Conservation (phyloP, 2,329 filamentous ascomycete species). For the Colletotrichum paranaense region DNA sequence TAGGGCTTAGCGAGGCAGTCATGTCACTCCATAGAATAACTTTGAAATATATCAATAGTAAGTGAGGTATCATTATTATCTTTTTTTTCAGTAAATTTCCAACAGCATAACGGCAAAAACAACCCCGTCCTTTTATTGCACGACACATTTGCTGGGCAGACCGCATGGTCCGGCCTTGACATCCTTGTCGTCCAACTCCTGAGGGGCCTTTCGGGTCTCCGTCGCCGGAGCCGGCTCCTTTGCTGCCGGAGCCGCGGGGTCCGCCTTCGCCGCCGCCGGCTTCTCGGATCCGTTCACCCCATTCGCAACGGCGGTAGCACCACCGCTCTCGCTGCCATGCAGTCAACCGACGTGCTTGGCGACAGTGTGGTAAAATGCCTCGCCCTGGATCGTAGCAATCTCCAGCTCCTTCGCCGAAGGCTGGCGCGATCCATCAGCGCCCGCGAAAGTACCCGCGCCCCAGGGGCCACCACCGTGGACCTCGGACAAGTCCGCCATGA, state of each 20-base stretch:
- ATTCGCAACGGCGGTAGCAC: constrained; percentile 39
- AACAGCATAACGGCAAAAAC: not conserved
- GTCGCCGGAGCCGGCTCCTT: constrained; percentile 9
- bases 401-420: constrained; percentile 80
- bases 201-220: constrained; percentile 40
- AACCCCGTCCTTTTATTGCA: constrained; percentile 60
- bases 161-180: constrained; percentile 77
- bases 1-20: too few relatives aligned
- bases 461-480: constrained; percentile 89
- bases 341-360: constrained; percentile 83
- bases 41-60: not conserved
- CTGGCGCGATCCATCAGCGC: constrained; percentile 83
- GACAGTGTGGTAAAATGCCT: constrained; percentile 83
- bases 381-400: constrained; percentile 85
- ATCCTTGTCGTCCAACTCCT: constrained; percentile 45
- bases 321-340: constrained; percentile 63
- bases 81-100: not conserved
- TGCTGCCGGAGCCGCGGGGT: constrained; percentile 1
- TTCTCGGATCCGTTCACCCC: constrained; percentile 37
- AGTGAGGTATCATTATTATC: not conserved
- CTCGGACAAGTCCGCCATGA: constrained; percentile 79
- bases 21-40: too few relatives aligned
- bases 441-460: constrained; percentile 93
- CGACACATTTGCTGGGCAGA: constrained; percentile 78
- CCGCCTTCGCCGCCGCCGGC: constrained; percentile 8